Base-by-base conservation (phyloP, 441 rosid genomes). In the Biscutella auriculata region DNA sequence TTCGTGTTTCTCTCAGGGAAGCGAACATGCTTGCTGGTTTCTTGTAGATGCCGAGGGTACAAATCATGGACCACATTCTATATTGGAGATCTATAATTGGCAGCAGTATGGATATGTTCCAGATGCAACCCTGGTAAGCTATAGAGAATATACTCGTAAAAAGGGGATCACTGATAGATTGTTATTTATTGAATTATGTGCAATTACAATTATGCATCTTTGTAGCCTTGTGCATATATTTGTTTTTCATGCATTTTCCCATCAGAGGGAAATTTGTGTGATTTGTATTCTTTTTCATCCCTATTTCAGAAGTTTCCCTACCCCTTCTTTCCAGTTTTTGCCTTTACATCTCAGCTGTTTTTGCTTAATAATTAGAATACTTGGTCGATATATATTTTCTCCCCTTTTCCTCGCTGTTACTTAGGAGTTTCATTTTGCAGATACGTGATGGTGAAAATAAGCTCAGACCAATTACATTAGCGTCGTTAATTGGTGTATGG, bases 1-100 rank as follows among this genome's bases (percentile, higher is more conserved):
- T 35, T 57, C 15, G 48, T 15, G 50, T 49, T 65, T 59, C 37
- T 68, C 66, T 49, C 71, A 94, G 97, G 76, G 81, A 58, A 76
- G 60, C 48, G 83, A 80, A 62, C 86, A 67, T 58, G 64, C 79
- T 57, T 81, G 92, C 76, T 94, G 95, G 99, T 79, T 84, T 66
- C 71, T 79, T 76, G 85, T 90, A 72, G 95, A 82, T 70, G 76
- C 60, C 43, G 74, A 76, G 57, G 86, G 92, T 57, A 79, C 40
- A 65, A 80, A 81, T 66, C 94, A 79, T 61, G 97, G 97, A 55
- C 96, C 95, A 1, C 83, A 85, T 78, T 77, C 84, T 50, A 76
- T 94, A 51, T 33, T 44, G 46, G 83, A 89, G 60, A 76, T 94
- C 41, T 77, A 53, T 78, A 78, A 87, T 56, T 87, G 94, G 95